Conservation (phyloP, 371 early-diverging fungal species). For the Haplosporangium sp. region DNA sequence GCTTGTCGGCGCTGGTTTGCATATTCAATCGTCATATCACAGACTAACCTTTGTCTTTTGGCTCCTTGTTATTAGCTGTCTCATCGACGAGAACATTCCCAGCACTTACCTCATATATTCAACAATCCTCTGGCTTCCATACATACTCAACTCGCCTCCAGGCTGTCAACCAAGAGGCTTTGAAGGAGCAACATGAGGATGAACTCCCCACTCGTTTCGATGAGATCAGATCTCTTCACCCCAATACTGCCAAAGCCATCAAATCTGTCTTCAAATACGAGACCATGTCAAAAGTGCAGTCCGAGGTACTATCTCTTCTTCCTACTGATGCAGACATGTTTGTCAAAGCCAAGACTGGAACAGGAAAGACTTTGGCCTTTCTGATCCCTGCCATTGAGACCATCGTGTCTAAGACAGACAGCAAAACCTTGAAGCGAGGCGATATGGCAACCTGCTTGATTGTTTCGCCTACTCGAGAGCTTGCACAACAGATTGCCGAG, state of each 20-base stretch:
- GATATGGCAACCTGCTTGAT: conserved; percentile 81
- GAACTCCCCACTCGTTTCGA: conserved; percentile 69
- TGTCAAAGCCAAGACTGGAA: conserved; percentile 98
- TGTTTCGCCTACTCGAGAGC: conserved; percentile 97
- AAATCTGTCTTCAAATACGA: conserved; percentile 76
- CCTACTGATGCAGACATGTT: conserved; percentile 86
- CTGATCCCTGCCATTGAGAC: conserved; percentile 91
- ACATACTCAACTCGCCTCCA: conserved; percentile 21
- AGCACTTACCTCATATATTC: conserved; percentile 42
- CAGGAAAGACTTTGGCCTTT: conserved; percentile 97
- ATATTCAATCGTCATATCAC: neutral
- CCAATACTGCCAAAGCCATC: conserved; percentile 74
- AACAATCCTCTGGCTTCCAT: conserved; percentile 39
- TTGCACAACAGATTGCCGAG: conserved; percentile 93
- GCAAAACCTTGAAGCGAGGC: conserved; percentile 55
- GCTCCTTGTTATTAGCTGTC: conserved; percentile 13
- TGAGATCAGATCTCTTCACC: conserved; percentile 62
- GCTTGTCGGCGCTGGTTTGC: too few relatives aligned
- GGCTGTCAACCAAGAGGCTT: conserved; percentile 24
- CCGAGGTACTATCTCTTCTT: conserved; percentile 76
- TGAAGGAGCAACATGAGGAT: conserved; percentile 35
- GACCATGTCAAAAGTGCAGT: conserved; percentile 86
- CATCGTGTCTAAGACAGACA: conserved; percentile 58
- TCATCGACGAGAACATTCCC: conserved; percentile 32
- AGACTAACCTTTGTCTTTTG: neutral